phyloP scores from a whole-genome alignment of 2,329 filamentous ascomycete species.

The Alternaria solani region DNA sequence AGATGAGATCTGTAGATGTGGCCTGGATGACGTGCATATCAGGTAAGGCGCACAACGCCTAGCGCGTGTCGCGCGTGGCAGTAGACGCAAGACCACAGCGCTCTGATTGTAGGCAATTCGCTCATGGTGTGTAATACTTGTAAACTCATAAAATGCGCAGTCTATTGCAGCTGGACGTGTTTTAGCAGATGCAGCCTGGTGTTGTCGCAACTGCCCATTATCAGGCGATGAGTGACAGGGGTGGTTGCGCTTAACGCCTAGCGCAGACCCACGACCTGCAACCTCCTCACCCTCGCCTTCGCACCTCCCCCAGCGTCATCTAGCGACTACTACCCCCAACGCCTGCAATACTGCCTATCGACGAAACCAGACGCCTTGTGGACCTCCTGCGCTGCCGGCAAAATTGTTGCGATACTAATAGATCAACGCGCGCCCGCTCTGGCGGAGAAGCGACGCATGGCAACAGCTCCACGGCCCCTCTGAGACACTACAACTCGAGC shows the following conservation, averaged over 20 bases:
- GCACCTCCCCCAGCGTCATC: slow-evolving; percentile 37
- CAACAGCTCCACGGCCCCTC: slow-evolving; percentile 30
- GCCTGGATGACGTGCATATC: slow-evolving; percentile 33
- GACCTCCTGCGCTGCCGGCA: slow-evolving; percentile 33
- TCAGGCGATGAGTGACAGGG: slow-evolving; percentile 23
- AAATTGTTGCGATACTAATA: slow-evolving; percentile 31
- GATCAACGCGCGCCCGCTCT: slow-evolving; percentile 29
- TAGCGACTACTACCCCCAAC: slow-evolving; percentile 25
- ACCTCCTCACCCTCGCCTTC: slow-evolving; percentile 25
- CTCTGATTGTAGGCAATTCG: background rate
- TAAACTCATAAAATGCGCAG: background rate
- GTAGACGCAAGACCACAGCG: background rate
- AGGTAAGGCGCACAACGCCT: slow-evolving; percentile 14
- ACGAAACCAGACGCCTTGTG: slow-evolving; percentile 5
- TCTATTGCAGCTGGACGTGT: background rate
- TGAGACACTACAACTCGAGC: slow-evolving; percentile 22
- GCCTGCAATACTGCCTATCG: slow-evolving; percentile 9
- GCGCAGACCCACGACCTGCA: slow-evolving; percentile 22
- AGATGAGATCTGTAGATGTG: slow-evolving; percentile 25
- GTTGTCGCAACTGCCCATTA: slow-evolving; percentile 13
- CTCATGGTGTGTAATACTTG: background rate
- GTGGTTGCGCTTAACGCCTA: slow-evolving; percentile 7
- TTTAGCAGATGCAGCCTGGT: background rate
- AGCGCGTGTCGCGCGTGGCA: slow-evolving; percentile 12
- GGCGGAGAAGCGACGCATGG: slow-evolving; percentile 40